Evolutionary conservation across 768 basidiomycete genomes (phyloP).

Genomic region (Suillus hirtellus): DNA sequence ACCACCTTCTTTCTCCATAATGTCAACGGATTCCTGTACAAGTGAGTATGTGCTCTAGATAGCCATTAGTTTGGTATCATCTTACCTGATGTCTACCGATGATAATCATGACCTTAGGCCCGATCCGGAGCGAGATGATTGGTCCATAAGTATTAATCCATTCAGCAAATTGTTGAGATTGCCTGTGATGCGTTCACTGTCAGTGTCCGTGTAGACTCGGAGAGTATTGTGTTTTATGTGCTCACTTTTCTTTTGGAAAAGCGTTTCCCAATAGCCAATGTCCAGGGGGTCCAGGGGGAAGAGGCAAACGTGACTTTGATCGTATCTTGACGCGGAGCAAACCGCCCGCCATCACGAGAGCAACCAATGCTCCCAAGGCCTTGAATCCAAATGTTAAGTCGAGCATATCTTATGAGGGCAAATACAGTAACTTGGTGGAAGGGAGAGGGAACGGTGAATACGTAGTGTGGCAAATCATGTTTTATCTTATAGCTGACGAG

Average conservation of each 20-base stretch:
- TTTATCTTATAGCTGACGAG: not conserved
- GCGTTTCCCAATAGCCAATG: slow-evolving; percentile 35
- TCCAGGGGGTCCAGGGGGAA: slow-evolving; percentile 33
- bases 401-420: not conserved
- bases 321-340: slow-evolving; percentile 15
- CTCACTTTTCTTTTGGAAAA: slow-evolving; percentile 31
- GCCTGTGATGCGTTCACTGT: slow-evolving; percentile 15
- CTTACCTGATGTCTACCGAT: slow-evolving; percentile 40
- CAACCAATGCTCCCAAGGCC: slow-evolving; percentile 20
- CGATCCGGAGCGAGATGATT: slow-evolving; percentile 56
- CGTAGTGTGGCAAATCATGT: not conserved
- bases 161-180: slow-evolving; percentile 49
- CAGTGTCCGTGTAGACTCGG: not conserved
- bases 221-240: too few relatives aligned
- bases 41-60: not conserved
- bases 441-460: not conserved
- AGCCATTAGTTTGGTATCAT: not conserved
- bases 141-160: slow-evolving; percentile 65
- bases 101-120: slow-evolving; percentile 35
- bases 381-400: slow-evolving; percentile 18
- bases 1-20: slow-evolving; percentile 69
- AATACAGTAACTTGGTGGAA: not conserved
- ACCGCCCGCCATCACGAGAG: slow-evolving; percentile 18
- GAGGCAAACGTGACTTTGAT: slow-evolving; percentile 20
- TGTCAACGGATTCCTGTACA: slow-evolving; percentile 55